A percentile compares a stretch with the other conserved stretches of the same genome.
phyloP scores from a whole-genome alignment of 768 basidiomycete genomes.

The Auriscalpium orientale region DNA sequence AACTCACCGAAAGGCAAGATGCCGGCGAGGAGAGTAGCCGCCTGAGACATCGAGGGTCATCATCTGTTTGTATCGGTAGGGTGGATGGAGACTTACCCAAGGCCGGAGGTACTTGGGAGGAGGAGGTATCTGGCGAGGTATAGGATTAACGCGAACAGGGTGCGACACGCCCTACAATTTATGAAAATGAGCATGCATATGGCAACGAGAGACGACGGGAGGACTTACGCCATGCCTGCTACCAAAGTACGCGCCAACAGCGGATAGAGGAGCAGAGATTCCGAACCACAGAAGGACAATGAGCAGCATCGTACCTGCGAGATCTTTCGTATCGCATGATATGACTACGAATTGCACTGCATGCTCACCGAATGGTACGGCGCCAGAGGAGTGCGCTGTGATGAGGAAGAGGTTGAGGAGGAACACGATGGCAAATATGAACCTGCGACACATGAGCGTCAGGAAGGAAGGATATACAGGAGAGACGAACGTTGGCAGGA shows the following conservation, averaged over 20 bases:
- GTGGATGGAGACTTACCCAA: constrained; percentile 44
- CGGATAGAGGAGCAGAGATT: constrained; percentile 85
- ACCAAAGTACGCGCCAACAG: constrained; percentile 81
- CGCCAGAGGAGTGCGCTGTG: constrained; percentile 81
- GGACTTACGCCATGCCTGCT: constrained; percentile 73
- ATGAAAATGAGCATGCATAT: constrained; percentile 7
- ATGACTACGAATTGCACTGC: neutral
- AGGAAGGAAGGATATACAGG: neutral
- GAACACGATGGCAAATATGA: constrained; percentile 81
- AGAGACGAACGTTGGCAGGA: constrained; percentile 70
- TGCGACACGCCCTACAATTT: constrained; percentile 53
- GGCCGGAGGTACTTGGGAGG: constrained; percentile 75
- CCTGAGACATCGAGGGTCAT: constrained; percentile 25
- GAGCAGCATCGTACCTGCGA: constrained; percentile 70
- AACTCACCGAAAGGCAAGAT: constrained; percentile 80
- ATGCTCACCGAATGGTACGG: constrained; percentile 81
- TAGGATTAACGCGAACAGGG: constrained; percentile 85
- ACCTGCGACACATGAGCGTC: constrained; percentile 30
- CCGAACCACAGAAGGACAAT: constrained; percentile 88
- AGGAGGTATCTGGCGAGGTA: constrained; percentile 94
- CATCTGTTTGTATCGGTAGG: neutral
- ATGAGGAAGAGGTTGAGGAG: constrained; percentile 89
- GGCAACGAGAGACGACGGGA: neutral
- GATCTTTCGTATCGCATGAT: neutral
- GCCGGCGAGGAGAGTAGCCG: constrained; percentile 75